These are phyloP conservation scores for Scheffersomyces insectosa DNA, from an alignment of 1,139 yeast species.

Conservation along the genomic window DNA sequence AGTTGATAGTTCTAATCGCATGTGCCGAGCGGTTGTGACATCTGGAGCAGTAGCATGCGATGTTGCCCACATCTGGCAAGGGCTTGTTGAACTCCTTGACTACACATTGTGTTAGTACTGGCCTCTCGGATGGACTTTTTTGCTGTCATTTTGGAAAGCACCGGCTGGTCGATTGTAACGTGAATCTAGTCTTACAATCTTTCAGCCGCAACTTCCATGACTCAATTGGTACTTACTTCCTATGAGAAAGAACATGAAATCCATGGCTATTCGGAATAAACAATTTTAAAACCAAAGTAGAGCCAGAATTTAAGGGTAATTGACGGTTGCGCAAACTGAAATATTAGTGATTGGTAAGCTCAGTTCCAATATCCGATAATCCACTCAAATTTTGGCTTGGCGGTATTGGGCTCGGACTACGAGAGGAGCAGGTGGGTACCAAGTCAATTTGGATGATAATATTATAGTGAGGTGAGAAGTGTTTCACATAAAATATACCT, in stretches of 20 bases:
- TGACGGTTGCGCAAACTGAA: no score
- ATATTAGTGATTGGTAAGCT: no score
- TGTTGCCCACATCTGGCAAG: slow-evolving; percentile 14
- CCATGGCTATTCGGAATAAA: slow-evolving; percentile 1
- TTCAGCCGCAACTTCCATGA: slow-evolving; percentile 1
- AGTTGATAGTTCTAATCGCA: slow-evolving; percentile 42
- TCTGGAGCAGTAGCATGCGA: slow-evolving; percentile 19
- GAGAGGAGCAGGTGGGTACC: no score
- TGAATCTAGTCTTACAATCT: not conserved
- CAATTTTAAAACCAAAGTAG: no score
- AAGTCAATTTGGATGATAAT: no score
- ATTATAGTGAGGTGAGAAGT: no score
- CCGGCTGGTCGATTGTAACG: not conserved
- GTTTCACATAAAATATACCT: no score
- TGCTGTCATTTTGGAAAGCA: not conserved
- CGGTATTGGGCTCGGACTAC: no score
- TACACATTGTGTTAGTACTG: slow-evolving; percentile 7
- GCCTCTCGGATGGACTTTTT: not conserved
- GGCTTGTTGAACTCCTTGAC: slow-evolving; percentile 19
- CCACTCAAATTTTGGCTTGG: no score
- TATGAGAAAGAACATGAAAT: slow-evolving; percentile 7
- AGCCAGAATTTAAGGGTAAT: no score
- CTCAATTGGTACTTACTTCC: slow-evolving; percentile 6
- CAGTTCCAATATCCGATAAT: no score
- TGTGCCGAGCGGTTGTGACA: slow-evolving; percentile 50